Percentiles rank a stretch among this genome's conserved stretches.
Evolutionary conservation across 805 yeast species (phyloP).

Genomic region (Candida xyloterini): DNA sequence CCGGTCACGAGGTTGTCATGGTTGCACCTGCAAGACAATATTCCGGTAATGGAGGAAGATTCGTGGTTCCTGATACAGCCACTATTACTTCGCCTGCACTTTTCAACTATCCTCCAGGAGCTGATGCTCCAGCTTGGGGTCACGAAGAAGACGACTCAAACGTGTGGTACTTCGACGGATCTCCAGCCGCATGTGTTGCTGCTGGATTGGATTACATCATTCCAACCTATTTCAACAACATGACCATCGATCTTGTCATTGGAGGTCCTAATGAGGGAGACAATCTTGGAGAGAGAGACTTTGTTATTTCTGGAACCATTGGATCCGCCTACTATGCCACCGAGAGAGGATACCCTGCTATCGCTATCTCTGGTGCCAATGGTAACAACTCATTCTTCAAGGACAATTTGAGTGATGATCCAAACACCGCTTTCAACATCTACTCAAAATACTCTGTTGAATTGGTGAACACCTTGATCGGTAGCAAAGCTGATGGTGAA

Average conservation of each 20-base stretch:
- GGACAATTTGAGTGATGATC: constrained; percentile 43
- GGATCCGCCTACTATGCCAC: constrained; percentile 49
- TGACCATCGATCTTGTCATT: constrained; percentile 46
- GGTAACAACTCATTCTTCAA: constrained; percentile 46
- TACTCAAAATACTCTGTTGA: constrained; percentile 41
- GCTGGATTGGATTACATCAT: constrained; percentile 46
- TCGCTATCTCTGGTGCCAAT: constrained; percentile 53
- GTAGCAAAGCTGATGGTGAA: constrained; percentile 35
- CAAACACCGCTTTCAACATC: constrained; percentile 41
- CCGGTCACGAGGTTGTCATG: constrained; percentile 48
- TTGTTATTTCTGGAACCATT: constrained; percentile 48
- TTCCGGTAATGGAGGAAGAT: constrained; percentile 56
- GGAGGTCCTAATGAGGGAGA: constrained; percentile 54
- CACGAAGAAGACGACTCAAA: constrained; percentile 41
- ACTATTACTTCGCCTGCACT: constrained; percentile 44
- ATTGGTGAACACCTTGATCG: constrained; percentile 38
- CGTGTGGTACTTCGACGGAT: constrained; percentile 55
- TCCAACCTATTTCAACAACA: constrained; percentile 43
- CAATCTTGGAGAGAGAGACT: constrained; percentile 43
- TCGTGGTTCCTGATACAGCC: constrained; percentile 39
- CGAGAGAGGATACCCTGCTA: constrained; percentile 47
- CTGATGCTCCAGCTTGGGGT: constrained; percentile 56
- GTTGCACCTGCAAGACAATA: constrained; percentile 52
- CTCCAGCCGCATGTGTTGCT: constrained; percentile 52
- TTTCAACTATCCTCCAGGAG: constrained; percentile 41